phyloP scores from a whole-genome alignment of 371 early-diverging fungal species.

The Mucor piriformis region DNA sequence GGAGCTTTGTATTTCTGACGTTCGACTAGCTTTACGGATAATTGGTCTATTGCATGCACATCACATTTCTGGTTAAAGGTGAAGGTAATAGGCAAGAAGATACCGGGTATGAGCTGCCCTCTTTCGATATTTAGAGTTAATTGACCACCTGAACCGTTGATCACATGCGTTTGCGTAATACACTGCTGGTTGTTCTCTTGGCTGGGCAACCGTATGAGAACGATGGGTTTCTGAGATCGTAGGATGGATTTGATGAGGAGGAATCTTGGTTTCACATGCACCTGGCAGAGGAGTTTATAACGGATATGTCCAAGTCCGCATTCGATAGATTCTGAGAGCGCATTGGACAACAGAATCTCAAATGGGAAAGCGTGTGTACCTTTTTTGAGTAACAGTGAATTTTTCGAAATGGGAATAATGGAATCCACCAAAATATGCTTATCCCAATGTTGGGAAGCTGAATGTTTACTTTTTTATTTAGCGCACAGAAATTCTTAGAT shows the following conservation, averaged over 20 bases:
- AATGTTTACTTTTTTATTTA: too few relatives aligned
- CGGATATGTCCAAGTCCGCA: constrained; percentile 44
- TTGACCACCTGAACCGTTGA: constrained; percentile 18
- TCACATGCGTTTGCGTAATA: constrained; percentile 37
- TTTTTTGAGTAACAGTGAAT: constrained; percentile 32
- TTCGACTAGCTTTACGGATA: constrained; percentile 39
- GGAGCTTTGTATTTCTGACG: constrained; percentile 45
- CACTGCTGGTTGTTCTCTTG: constrained; percentile 30
- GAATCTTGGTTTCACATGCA: constrained; percentile 32
- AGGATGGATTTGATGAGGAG: constrained; percentile 16
- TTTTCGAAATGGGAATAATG: constrained; percentile 34
- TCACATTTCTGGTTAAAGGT: constrained; percentile 7
- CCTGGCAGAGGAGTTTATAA: constrained; percentile 40
- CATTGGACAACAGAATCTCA: constrained; percentile 44
- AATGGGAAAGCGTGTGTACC: constrained; percentile 45
- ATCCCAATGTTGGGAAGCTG: constrained; percentile 42
- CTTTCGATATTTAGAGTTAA: constrained; percentile 33
- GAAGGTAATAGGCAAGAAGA: constrained; percentile 27
- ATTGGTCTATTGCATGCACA: constrained; percentile 23
- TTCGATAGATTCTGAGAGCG: constrained; percentile 48
- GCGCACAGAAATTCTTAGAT: too few relatives aligned
- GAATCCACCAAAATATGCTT: constrained; percentile 41
- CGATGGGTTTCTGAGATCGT: constrained; percentile 23
- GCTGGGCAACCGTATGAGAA: constrained; percentile 32
- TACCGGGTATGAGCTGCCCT: constrained; percentile 37